These are phyloP conservation scores for Cyphellophora attinorum DNA, from an alignment of 2,329 filamentous ascomycete species.

Conservation along the genomic window DNA sequence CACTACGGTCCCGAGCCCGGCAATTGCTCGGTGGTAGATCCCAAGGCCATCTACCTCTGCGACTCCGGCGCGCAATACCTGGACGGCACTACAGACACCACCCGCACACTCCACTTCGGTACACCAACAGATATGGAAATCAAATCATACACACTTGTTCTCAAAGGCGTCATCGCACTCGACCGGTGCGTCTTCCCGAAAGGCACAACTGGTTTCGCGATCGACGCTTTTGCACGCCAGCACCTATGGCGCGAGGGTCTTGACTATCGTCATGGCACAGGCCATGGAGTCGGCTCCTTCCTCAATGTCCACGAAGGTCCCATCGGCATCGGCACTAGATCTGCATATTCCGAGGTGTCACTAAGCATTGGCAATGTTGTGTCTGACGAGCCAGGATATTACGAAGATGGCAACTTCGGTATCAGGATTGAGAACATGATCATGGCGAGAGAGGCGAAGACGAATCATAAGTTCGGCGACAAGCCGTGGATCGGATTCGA, in stretches of 20 bases:
- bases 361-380: conserved; percentile 88
- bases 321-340: conserved; percentile 86
- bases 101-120: conserved; percentile 85
- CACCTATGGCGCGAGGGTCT: conserved; percentile 87
- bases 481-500: conserved; percentile 94
- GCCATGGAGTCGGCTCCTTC: conserved; percentile 89
- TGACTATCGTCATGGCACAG: conserved; percentile 93
- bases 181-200: conserved; percentile 86
- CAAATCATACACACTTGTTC: conserved; percentile 83
- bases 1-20: conserved; percentile 87
- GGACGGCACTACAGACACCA: conserved; percentile 94
- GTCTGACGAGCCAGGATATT: conserved; percentile 93
- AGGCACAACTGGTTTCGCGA: conserved; percentile 83
- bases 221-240: conserved; percentile 82
- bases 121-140: conserved; percentile 73
- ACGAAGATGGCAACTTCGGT: conserved; percentile 89
- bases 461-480: conserved; percentile 79
- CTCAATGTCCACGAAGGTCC: conserved; percentile 96
- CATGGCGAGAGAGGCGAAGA: conserved; percentile 81
- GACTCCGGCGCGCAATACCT: conserved; percentile 95
- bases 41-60: conserved; percentile 79
- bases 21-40: conserved; percentile 74
- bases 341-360: conserved; percentile 84
- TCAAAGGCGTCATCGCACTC: conserved; percentile 88
- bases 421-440: conserved; percentile 96